Conservation (phyloP, 2,329 filamentous ascomycete genomes). For the Leptographium lundbergii region DNA sequence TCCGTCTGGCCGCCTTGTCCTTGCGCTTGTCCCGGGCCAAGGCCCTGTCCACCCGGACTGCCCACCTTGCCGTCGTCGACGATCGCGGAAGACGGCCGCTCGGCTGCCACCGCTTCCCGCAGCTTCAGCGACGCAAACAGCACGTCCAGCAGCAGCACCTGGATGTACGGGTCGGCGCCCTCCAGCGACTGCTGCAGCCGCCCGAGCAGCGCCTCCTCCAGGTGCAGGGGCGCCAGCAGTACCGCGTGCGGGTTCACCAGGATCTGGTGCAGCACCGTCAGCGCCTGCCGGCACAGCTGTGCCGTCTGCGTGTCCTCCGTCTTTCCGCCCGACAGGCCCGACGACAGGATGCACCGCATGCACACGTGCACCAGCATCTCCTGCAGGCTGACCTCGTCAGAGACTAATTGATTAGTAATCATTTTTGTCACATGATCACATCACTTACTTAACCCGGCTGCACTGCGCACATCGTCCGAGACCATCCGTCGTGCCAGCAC, state of each 20-base stretch:
- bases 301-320: conserved; percentile 37
- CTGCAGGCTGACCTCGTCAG: conserved; percentile 48
- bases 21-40: no score
- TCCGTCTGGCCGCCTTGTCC: no score
- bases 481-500: conserved; percentile 52
- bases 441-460: conserved; percentile 41
- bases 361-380: conserved; percentile 56
- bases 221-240: conserved; percentile 46
- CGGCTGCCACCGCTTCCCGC: conserved; percentile 28
- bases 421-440: no score
- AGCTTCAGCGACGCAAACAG: conserved; percentile 63
- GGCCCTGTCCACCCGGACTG: no score
- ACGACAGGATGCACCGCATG: conserved; percentile 44
- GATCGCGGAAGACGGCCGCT: conserved; percentile 28
- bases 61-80: background rate
- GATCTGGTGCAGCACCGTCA: conserved; percentile 59
- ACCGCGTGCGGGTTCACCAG: conserved; percentile 50
- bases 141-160: conserved; percentile 68
- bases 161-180: conserved; percentile 55
- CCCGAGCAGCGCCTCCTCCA: conserved; percentile 60
- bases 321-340: conserved; percentile 16
- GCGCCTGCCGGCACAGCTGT: conserved; percentile 56
- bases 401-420: background rate
- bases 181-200: conserved; percentile 49
- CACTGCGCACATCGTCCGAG: conserved; percentile 30